Conservation (phyloP, 495 filamentous ascomycete species). For the Trichoderma asperelloides region DNA sequence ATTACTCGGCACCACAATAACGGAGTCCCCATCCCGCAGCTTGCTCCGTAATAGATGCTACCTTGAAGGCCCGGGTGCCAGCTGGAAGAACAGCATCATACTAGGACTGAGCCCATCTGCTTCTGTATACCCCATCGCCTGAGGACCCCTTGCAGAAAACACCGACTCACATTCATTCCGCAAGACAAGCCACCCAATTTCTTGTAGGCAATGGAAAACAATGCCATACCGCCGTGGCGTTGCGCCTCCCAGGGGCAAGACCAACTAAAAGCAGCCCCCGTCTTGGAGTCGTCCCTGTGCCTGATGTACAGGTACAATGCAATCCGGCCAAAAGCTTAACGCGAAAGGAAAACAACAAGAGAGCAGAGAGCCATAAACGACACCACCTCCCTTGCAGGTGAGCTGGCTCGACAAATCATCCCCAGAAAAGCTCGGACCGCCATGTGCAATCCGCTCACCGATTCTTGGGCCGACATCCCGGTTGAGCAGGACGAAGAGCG, state of each 20-base stretch:
- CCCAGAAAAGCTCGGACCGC: not conserved
- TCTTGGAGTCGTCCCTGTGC: no score
- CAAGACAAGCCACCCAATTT: not conserved
- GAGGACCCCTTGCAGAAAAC: not conserved
- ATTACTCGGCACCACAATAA: no score
- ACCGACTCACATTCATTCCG: not conserved
- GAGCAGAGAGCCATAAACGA: not conserved
- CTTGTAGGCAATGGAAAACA: not conserved
- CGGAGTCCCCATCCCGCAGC: not conserved
- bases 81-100: not conserved
- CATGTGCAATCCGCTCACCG: not conserved
- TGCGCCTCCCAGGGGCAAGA: constrained; percentile 5
- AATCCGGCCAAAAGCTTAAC: no score
- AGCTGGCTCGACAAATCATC: not conserved
- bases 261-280: not conserved
- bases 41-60: not conserved
- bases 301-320: no score
- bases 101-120: no score
- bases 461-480: not conserved
- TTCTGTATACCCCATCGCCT: no score
- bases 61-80: not conserved
- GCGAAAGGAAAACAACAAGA: not conserved
- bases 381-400: not conserved
- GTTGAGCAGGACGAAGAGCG: not conserved
- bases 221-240: not conserved